Conservation (phyloP, 2,329 filamentous ascomycete species). For the Thielaviopsis populi region DNA sequence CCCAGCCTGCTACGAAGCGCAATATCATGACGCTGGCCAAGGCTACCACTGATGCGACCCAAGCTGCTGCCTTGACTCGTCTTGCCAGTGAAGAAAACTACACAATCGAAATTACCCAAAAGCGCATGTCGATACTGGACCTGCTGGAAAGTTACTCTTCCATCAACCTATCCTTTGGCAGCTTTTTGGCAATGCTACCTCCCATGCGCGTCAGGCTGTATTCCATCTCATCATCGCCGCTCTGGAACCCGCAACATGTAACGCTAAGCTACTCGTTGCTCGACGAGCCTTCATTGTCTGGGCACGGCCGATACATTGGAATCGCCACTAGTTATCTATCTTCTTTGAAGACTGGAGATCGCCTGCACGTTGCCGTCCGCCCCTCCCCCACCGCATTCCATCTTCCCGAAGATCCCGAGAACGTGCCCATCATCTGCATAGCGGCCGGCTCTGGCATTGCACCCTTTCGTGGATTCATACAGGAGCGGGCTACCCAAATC, state of each 20-base stretch:
- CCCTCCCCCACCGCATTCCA: conserved; percentile 32
- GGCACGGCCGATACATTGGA: conserved; percentile 37
- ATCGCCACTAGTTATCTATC: conserved; percentile 48
- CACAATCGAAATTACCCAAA: conserved; percentile 34
- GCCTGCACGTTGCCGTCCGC: conserved; percentile 36
- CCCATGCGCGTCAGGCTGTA: conserved; percentile 69
- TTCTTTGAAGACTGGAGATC: conserved; percentile 30
- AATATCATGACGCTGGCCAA: conserved; percentile 32
- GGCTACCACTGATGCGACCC: conserved; percentile 32
- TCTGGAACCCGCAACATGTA: conserved; percentile 39
- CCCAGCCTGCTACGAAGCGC: conserved; percentile 56
- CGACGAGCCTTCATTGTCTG: conserved; percentile 37
- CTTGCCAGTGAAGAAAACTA: conserved; percentile 34
- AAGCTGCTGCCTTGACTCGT: conserved; percentile 29
- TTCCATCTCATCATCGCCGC: conserved; percentile 61
- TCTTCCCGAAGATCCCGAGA: conserved; percentile 31
- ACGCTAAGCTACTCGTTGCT: conserved; percentile 57
- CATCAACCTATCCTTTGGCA: conserved; percentile 45
- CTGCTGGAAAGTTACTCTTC: conserved; percentile 49
- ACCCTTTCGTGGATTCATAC: conserved; percentile 47
- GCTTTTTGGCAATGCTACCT: conserved; percentile 57
- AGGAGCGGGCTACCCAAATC: conserved; percentile 42
- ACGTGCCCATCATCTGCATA: conserved; percentile 36
- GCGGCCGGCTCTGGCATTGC: conserved; percentile 42
- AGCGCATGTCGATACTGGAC: conserved; percentile 50